These are phyloP conservation scores for Sanghuangporus weigelae DNA, from an alignment of 1,284 basidiomycete genomes.

Conservation along the genomic window DNA sequence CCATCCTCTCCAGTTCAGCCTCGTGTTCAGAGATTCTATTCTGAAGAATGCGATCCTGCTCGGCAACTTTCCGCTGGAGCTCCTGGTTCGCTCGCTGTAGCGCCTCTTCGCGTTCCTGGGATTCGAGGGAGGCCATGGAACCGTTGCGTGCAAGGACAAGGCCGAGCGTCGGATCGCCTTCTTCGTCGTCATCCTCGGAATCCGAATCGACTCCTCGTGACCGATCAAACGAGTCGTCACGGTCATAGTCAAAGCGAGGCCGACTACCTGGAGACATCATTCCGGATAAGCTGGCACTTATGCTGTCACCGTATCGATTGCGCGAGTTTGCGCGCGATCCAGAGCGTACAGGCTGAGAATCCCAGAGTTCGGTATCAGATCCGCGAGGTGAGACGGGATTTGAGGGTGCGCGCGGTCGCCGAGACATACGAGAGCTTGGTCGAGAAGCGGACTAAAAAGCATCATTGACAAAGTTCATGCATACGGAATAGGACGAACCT, in stretches of 20 bases:
- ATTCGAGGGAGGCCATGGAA: constrained; percentile 56
- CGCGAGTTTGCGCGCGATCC: constrained; percentile 56
- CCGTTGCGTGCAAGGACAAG: constrained; percentile 54
- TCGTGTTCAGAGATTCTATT: constrained; percentile 69
- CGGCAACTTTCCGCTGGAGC: constrained; percentile 62
- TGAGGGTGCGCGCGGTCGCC: constrained; percentile 49
- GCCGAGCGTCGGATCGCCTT: constrained; percentile 49
- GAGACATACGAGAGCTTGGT: constrained; percentile 35
- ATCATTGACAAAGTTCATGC: neutral
- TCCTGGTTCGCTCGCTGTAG: constrained; percentile 72
- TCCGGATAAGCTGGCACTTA: constrained; percentile 5
- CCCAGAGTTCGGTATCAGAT: constrained; percentile 18
- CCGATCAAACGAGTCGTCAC: constrained; percentile 21
- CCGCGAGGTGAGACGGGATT: constrained; percentile 55
- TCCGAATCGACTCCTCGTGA: constrained; percentile 41
- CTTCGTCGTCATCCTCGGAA: constrained; percentile 31
- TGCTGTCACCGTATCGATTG: constrained; percentile 28
- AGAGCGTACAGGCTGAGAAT: constrained; percentile 45
- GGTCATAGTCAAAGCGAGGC: constrained; percentile 23
- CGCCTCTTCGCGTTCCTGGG: constrained; percentile 61
- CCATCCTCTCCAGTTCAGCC: constrained; percentile 68
- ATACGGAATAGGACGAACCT: constrained; percentile 39
- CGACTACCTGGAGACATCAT: constrained; percentile 11
- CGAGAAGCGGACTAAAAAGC: constrained; percentile 30
- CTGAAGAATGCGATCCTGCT: constrained; percentile 65